A percentile compares a stretch with the other conserved stretches of the same genome.
phyloP scores from a whole-genome alignment of 192 early-diverging fungal species.

The Coemansia nantahalensis region DNA sequence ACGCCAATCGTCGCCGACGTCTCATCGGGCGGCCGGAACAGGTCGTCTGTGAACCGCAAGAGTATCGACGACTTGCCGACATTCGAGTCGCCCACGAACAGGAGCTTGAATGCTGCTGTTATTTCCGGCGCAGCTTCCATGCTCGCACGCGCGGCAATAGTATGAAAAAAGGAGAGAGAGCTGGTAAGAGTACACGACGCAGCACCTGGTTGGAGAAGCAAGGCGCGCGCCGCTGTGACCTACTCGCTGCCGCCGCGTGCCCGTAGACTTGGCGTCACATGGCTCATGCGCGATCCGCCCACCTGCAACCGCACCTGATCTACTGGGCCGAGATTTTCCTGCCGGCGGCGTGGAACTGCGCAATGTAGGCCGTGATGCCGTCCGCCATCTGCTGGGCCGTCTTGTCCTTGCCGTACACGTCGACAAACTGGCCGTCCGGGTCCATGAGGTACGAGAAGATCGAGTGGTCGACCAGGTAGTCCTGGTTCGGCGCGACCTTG shows the following conservation, averaged over 20 bases:
- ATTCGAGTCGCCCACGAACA: slow-evolving; percentile 93
- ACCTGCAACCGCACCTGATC: too few species aligned
- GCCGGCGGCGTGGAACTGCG: slow-evolving; percentile 3
- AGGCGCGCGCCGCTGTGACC: too few species aligned
- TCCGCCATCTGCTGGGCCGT: slow-evolving; percentile 35
- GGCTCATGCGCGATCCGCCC: not conserved
- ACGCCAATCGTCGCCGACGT: slow-evolving; percentile 92
- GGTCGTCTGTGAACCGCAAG: slow-evolving; percentile 91
- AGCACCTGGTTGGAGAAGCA: too few species aligned
- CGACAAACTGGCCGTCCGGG: slow-evolving; percentile 85
- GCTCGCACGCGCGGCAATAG: not conserved
- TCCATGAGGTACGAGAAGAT: slow-evolving; percentile 98
- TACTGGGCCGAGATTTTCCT: too few species aligned
- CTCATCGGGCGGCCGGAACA: slow-evolving; percentile 90
- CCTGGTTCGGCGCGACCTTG: slow-evolving; percentile 68
- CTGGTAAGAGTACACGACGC: too few species aligned
- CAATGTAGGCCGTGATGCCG: slow-evolving; percentile 17
- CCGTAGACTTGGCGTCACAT: too few species aligned
- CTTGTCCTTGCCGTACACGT: slow-evolving; percentile 83
- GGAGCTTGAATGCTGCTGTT: slow-evolving; percentile 87
- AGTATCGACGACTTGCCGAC: slow-evolving; percentile 94
- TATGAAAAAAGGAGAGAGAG: too few species aligned
- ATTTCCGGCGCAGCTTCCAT: slow-evolving; percentile 42
- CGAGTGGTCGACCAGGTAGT: slow-evolving; percentile 97
- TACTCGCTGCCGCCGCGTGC: too few species aligned